Evolutionary conservation across 768 basidiomycete species (phyloP).

Genomic region (Xerocomus spinulosus): DNA sequence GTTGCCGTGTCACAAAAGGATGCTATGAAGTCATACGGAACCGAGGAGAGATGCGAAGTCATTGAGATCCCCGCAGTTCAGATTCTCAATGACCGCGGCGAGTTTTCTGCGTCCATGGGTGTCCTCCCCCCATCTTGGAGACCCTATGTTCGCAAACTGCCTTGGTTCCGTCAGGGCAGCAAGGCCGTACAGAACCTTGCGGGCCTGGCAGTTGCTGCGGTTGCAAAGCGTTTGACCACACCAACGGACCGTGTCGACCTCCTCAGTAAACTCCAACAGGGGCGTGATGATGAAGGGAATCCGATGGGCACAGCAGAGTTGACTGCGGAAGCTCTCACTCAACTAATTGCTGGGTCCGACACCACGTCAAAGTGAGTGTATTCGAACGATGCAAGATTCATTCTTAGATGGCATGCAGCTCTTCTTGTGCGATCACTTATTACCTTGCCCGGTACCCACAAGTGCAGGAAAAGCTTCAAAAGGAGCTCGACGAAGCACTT

Average conservation of each 20-base stretch:
- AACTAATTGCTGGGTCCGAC: slow-evolving; percentile 86
- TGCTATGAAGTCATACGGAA: slow-evolving; percentile 55
- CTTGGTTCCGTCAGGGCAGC: slow-evolving; percentile 71
- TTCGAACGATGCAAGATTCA: background rate
- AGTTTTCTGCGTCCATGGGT: slow-evolving; percentile 81
- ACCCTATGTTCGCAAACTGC: slow-evolving; percentile 57
- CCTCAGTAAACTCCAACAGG: slow-evolving; percentile 73
- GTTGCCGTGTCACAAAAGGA: slow-evolving; percentile 55
- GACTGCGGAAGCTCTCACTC: slow-evolving; percentile 83
- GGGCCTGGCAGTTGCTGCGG: slow-evolving; percentile 74
- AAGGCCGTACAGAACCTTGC: slow-evolving; percentile 68
- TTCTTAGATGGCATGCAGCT: slow-evolving; percentile 41
- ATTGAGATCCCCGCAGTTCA: slow-evolving; percentile 71
- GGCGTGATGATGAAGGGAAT: slow-evolving; percentile 72
- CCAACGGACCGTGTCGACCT: slow-evolving; percentile 77
- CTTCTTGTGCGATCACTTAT: slow-evolving; percentile 86
- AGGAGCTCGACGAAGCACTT: slow-evolving; percentile 63
- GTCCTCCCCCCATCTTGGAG: slow-evolving; percentile 69
- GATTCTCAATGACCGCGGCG: slow-evolving; percentile 85
- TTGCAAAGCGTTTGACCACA: slow-evolving; percentile 65
- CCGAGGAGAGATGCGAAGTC: slow-evolving; percentile 41
- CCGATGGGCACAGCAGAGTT: slow-evolving; percentile 78
- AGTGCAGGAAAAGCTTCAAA: slow-evolving; percentile 67
- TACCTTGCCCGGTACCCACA: slow-evolving; percentile 66
- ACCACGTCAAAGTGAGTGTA: slow-evolving; percentile 82